Conservation (phyloP, 1,284 basidiomycete genomes). For the Ustilago hordei region DNA sequence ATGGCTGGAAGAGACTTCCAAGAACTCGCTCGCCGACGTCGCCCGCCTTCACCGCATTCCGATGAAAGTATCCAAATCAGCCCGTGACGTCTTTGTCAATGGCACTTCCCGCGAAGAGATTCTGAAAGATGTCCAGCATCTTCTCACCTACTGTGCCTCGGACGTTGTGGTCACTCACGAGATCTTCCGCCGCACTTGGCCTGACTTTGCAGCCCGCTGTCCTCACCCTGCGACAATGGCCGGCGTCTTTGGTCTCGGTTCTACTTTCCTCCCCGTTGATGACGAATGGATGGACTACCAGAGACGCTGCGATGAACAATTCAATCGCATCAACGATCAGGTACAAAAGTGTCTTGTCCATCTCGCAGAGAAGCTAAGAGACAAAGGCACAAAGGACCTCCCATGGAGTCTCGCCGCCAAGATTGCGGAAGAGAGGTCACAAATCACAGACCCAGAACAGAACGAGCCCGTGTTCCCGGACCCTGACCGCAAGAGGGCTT, state of each 20-base stretch:
- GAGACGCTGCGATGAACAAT: conserved; percentile 81
- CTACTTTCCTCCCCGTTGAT: conserved; percentile 89
- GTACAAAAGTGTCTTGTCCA: conserved; percentile 78
- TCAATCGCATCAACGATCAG: conserved; percentile 79
- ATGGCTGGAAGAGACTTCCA: conserved; percentile 94
- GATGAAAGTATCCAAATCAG: conserved; percentile 82
- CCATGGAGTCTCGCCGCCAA: conserved; percentile 59
- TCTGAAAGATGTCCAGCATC: conserved; percentile 77
- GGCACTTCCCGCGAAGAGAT: conserved; percentile 76
- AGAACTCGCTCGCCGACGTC: conserved; percentile 92
- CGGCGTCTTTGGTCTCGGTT: conserved; percentile 91
- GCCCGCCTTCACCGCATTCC: conserved; percentile 85
- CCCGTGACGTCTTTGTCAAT: conserved; percentile 80
- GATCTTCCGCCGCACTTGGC: conserved; percentile 84
- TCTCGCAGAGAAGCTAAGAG: conserved; percentile 76
- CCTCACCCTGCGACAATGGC: conserved; percentile 94
- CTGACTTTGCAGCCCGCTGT: conserved; percentile 84
- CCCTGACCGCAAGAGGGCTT: conserved; percentile 36
- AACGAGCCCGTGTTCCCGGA: conserved; percentile 41
- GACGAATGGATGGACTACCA: conserved; percentile 88
- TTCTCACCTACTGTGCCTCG: conserved; percentile 87
- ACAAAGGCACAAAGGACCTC: conserved; percentile 47
- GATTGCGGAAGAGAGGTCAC: conserved; percentile 54
- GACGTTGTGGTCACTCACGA: conserved; percentile 88
- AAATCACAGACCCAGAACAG: conserved; percentile 23